phyloP scores from a whole-genome alignment of 2,329 filamentous ascomycete species.

The Chaetomium olivaceum region DNA sequence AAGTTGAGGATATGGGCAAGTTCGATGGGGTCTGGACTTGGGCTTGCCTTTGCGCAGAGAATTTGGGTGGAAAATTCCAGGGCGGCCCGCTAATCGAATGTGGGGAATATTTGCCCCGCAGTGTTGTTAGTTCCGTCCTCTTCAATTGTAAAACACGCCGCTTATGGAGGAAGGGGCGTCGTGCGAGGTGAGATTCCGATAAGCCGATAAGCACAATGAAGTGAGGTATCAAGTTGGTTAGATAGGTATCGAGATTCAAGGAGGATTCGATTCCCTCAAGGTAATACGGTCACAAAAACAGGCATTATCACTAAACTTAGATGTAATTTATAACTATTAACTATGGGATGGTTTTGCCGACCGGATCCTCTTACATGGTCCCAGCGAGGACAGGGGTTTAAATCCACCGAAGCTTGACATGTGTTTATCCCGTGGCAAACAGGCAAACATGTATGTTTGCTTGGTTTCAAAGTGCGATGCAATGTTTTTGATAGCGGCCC shows the following conservation, averaged over 20 bases:
- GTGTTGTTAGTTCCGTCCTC: too few species aligned
- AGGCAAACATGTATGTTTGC: not conserved
- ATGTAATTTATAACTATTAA: not conserved
- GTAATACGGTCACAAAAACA: not conserved
- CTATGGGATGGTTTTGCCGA: not conserved
- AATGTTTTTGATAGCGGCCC: not conserved
- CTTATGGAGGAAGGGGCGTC: conserved; percentile 22
- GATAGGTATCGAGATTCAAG: not conserved
- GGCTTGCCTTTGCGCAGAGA: conserved; percentile 28
- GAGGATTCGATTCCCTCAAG: not conserved
- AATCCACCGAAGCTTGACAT: not conserved
- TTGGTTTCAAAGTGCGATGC: not conserved
- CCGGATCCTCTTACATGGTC: not conserved
- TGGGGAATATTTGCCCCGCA: conserved; percentile 30
- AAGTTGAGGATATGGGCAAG: conserved; percentile 8
- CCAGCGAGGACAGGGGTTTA: not conserved
- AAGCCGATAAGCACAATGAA: not conserved
- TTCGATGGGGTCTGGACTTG: conserved; percentile 21
- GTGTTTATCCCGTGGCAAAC: not conserved
- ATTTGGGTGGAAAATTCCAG: conserved; percentile 32
- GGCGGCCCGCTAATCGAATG: conserved; percentile 27
- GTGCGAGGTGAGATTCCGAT: not conserved
- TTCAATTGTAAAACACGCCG: conserved; percentile 12
- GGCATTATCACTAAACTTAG: not conserved
- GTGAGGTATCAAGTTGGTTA: not conserved